Conservation (phyloP, 192 early-diverging fungal genomes). For the Rhizoclosmatium sp. region DNA sequence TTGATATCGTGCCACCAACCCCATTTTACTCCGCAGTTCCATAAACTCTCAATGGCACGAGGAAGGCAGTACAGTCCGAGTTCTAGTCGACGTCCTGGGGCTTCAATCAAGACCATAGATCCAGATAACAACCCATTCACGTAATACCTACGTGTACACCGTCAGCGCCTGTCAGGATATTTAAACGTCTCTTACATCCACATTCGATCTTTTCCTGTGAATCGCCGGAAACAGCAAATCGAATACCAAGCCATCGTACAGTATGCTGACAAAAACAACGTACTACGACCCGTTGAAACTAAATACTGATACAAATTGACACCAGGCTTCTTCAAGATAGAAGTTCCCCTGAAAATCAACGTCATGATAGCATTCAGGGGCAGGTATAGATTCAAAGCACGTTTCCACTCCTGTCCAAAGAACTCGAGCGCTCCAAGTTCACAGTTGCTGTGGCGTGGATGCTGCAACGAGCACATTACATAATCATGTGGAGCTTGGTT, state of each 20-base stretch:
- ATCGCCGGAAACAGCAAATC: constrained; percentile 41
- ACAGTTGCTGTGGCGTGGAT: constrained; percentile 38
- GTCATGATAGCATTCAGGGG: constrained; percentile 54
- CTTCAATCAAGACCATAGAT: constrained; percentile 69
- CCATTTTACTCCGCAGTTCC: constrained; percentile 67
- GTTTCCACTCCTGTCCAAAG: constrained; percentile 41
- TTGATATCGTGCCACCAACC: constrained; percentile 66
- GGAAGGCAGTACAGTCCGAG: constrained; percentile 86
- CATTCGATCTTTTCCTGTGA: constrained; percentile 6
- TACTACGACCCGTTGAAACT: constrained; percentile 33
- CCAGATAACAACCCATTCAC: constrained; percentile 67
- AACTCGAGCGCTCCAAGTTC: constrained; percentile 26
- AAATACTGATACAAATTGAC: constrained; percentile 29
- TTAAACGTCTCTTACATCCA: constrained; percentile 29
- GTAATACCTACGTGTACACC: constrained; percentile 41
- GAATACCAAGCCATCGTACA: constrained; percentile 50
- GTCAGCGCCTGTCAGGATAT: neutral
- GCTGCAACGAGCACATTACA: constrained; percentile 51
- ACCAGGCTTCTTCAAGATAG: constrained; percentile 41
- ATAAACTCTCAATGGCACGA: constrained; percentile 76
- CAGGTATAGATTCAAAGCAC: constrained; percentile 46
- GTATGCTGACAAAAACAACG: constrained; percentile 48
- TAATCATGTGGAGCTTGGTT: constrained; percentile 42
- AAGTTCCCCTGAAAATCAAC: constrained; percentile 41
- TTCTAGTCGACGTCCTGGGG: constrained; percentile 64